Conservation (phyloP, 2,329 filamentous ascomycete genomes). For the Teratosphaeriaceae sp. region DNA sequence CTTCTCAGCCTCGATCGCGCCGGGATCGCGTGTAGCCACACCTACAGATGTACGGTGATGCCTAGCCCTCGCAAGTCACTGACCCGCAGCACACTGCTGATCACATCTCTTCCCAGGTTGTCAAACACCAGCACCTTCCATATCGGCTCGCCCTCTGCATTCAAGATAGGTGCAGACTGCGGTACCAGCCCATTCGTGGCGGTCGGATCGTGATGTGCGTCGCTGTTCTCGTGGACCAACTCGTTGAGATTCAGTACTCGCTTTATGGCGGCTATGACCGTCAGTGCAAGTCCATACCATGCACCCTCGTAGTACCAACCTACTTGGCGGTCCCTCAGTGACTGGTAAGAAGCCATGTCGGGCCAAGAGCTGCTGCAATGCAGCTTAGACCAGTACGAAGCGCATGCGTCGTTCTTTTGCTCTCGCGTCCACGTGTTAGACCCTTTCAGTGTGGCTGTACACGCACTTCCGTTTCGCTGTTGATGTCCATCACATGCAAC, state of each 20-base stretch:
- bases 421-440: not conserved
- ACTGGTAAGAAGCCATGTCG: constrained; percentile 51
- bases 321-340: constrained; percentile 66
- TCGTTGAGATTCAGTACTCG: constrained; percentile 95
- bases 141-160: constrained; percentile 82
- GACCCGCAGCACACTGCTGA: constrained; percentile 90
- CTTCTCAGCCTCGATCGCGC: constrained; percentile 22
- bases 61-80: constrained; percentile 89
- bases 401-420: not conserved
- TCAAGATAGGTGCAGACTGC: constrained; percentile 71
- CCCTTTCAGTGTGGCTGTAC: too few relatives aligned
- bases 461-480: too few relatives aligned
- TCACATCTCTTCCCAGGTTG: constrained; percentile 83
- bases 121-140: constrained; percentile 99
- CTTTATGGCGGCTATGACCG: constrained; percentile 70
- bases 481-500: too few relatives aligned
- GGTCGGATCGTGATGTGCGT: constrained; percentile 56
- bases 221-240: constrained; percentile 46
- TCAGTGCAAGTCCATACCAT: constrained; percentile 10
- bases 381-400: constrained; percentile 15
- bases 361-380: constrained; percentile 21
- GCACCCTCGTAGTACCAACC: constrained; percentile 42
- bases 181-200: constrained; percentile 57
- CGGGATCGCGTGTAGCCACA: constrained; percentile 15
- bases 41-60: constrained; percentile 91